These are phyloP conservation scores for Baorangia bicolor DNA, from an alignment of 768 basidiomycete species.

Conservation along the genomic window DNA sequence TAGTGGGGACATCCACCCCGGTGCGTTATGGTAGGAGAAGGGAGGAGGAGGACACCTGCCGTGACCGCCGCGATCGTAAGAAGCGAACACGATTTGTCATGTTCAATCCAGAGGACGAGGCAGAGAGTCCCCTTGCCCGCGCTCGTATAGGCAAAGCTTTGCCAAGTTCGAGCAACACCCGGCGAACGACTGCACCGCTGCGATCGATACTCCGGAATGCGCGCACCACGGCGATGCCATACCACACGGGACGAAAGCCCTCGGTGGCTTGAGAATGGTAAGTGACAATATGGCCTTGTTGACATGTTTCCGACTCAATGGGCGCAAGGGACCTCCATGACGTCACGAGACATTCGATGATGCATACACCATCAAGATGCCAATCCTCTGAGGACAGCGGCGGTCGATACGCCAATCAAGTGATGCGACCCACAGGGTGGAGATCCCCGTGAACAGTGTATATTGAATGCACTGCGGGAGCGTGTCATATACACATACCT, in stretches of 20 bases:
- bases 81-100: conserved; percentile 17
- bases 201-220: background rate
- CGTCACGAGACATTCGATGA: too few relatives aligned
- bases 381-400: too few relatives aligned
- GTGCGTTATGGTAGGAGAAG: background rate
- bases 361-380: too few relatives aligned
- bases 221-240: background rate
- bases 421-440: too few relatives aligned
- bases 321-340: too few relatives aligned
- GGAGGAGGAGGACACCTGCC: background rate
- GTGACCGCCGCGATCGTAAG: background rate
- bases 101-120: background rate
- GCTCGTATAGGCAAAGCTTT: background rate
- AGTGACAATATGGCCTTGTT: too few relatives aligned
- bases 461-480: too few relatives aligned
- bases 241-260: background rate
- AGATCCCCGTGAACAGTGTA: too few relatives aligned
- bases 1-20: background rate
- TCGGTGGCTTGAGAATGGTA: background rate
- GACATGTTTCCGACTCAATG: too few relatives aligned
- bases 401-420: too few relatives aligned
- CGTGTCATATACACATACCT: too few relatives aligned
- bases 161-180: background rate
- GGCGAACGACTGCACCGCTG: background rate
- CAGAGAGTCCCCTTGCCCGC: background rate